Conservation (phyloP, 495 filamentous ascomycete species). For the Penicillium chermesinum region DNA sequence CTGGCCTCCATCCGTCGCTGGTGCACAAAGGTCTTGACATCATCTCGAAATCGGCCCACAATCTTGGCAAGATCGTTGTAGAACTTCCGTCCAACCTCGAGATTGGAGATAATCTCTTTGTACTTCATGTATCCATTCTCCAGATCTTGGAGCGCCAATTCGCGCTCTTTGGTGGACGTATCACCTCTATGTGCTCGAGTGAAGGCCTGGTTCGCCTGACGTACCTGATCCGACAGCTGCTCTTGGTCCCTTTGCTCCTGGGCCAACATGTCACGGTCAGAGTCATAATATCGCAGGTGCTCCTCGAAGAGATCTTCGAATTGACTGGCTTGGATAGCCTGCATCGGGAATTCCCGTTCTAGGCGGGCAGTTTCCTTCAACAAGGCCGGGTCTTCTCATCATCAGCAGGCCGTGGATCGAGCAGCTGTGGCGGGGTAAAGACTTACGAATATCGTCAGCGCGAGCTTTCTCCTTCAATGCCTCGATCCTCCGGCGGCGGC, state of each 20-base stretch:
- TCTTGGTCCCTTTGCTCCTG: slow-evolving; percentile 75
- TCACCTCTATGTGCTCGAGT: slow-evolving; percentile 64
- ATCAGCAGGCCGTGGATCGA: not conserved
- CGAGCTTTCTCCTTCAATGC: slow-evolving; percentile 69
- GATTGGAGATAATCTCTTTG: slow-evolving; percentile 84
- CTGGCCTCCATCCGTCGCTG: slow-evolving; percentile 75
- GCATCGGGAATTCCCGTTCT: slow-evolving; percentile 81
- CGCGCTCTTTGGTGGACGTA: slow-evolving; percentile 68
- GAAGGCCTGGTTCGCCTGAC: slow-evolving; percentile 74
- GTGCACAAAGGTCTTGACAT: slow-evolving; percentile 71
- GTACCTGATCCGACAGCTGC: slow-evolving; percentile 58
- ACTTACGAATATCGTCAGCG: slow-evolving; percentile 80
- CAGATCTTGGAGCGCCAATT: slow-evolving; percentile 78
- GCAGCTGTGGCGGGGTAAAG: not conserved
- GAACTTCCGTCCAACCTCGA: slow-evolving; percentile 88
- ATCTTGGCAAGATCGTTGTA: slow-evolving; percentile 94
- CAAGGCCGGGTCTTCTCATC: slow-evolving; percentile 55
- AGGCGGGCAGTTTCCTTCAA: slow-evolving; percentile 75
- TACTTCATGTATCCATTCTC: slow-evolving; percentile 94
- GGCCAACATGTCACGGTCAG: slow-evolving; percentile 62
- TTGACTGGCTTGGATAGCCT: slow-evolving; percentile 73
- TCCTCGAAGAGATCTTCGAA: slow-evolving; percentile 90
- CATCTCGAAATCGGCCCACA: slow-evolving; percentile 71
- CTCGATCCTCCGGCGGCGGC: slow-evolving; percentile 71
- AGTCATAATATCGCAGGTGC: slow-evolving; percentile 71